Evolutionary conservation across 225 moss, liverwort and hornwort genomes (phyloP).

Genomic region (Straminergon stramineum): DNA sequence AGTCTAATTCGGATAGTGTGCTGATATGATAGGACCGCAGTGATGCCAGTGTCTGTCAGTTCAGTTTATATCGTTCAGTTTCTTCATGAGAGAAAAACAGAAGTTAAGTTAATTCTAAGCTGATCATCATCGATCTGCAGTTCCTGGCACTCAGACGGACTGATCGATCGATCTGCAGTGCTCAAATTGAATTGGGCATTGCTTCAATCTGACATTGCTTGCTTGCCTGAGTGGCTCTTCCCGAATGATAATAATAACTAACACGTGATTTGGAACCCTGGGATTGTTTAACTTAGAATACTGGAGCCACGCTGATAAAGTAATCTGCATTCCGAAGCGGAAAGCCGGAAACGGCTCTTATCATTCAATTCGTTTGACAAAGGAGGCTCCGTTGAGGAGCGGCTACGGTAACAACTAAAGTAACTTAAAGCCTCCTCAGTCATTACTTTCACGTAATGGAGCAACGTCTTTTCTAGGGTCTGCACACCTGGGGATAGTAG

Average conservation of each 20-base stretch:
- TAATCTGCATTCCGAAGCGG: background rate
- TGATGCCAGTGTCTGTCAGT: background rate
- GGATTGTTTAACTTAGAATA: background rate
- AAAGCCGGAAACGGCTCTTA: background rate
- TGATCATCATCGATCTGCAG: too few relatives aligned
- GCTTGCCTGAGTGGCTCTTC: background rate
- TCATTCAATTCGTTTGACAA: slow-evolving; percentile 9
- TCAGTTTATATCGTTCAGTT: background rate
- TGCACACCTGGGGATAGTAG: too few relatives aligned
- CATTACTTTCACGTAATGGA: background rate
- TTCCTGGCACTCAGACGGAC: background rate
- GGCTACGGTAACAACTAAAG: background rate
- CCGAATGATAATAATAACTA: background rate
- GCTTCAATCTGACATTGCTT: background rate
- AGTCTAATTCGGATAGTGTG: background rate
- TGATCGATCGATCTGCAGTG: background rate
- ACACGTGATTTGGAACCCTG: background rate
- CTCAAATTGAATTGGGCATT: background rate
- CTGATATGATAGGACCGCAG: background rate
- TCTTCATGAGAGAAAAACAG: background rate
- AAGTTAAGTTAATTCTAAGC: too few relatives aligned
- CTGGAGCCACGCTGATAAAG: too few relatives aligned
- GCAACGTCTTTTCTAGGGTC: background rate
- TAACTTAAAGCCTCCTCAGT: background rate
- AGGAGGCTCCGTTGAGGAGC: background rate